Evolutionary conservation across 2,329 filamentous ascomycete species (phyloP).

Genomic region (Claviceps sp.): DNA sequence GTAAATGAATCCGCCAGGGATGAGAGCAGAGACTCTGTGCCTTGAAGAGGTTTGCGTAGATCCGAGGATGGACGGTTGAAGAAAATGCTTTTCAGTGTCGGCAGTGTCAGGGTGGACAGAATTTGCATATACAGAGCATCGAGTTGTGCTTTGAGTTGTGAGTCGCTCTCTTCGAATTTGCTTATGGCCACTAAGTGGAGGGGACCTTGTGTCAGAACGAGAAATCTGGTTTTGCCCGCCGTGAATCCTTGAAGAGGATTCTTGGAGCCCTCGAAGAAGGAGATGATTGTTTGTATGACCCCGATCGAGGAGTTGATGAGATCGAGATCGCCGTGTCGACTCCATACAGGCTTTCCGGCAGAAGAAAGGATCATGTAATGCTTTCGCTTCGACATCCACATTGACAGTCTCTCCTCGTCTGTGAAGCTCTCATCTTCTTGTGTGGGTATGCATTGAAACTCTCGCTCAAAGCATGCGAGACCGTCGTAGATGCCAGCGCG

Average conservation of each 20-base stretch:
- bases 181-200: slow-evolving; percentile 91
- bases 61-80: slow-evolving; percentile 86
- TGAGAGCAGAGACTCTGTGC: slow-evolving; percentile 80
- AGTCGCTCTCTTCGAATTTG: slow-evolving; percentile 79
- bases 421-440: slow-evolving; percentile 26
- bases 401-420: slow-evolving; percentile 47
- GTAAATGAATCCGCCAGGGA: slow-evolving; percentile 93
- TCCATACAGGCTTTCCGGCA: slow-evolving; percentile 95
- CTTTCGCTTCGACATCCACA: slow-evolving; percentile 88
- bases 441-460: slow-evolving; percentile 65
- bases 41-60: slow-evolving; percentile 74
- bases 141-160: slow-evolving; percentile 73
- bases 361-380: slow-evolving; percentile 95
- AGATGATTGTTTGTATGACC: slow-evolving; percentile 93
- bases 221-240: slow-evolving; percentile 75
- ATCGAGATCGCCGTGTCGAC: slow-evolving; percentile 78
- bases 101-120: slow-evolving; percentile 82
- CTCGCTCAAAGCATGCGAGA: slow-evolving; percentile 55
- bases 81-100: slow-evolving; percentile 76
- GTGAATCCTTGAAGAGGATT: slow-evolving; percentile 73
- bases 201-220: slow-evolving; percentile 71
- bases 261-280: slow-evolving; percentile 74
- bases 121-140: slow-evolving; percentile 98
- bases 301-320: slow-evolving; percentile 90
- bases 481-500: slow-evolving; percentile 33